Conservation (phyloP, 2,329 filamentous ascomycete species). For the Fusarium irregulare region DNA sequence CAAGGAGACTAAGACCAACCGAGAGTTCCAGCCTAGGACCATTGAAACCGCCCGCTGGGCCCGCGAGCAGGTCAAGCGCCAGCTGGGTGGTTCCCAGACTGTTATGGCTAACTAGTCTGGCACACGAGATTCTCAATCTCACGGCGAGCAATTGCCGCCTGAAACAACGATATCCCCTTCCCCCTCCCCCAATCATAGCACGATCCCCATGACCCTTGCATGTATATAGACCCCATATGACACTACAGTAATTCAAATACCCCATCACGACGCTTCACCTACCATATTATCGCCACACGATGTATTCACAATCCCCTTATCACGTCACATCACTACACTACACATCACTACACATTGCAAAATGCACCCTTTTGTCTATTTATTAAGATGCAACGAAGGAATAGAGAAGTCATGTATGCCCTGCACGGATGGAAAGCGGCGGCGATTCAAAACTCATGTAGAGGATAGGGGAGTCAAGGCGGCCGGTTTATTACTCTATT, state of each 20-base stretch:
- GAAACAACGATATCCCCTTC: conserved; percentile 26
- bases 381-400: conserved; percentile 50
- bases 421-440: conserved; percentile 50
- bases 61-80: conserved; percentile 95
- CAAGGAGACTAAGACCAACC: conserved; percentile 89
- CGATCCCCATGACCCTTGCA: conserved; percentile 54
- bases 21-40: conserved; percentile 85
- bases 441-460: conserved; percentile 57
- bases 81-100: conserved; percentile 67
- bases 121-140: not conserved
- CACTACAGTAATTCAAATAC: conserved; percentile 56
- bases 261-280: conserved; percentile 51
- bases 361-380: conserved; percentile 44
- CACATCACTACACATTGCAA: conserved; percentile 40
- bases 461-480: conserved; percentile 55
- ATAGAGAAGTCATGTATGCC: conserved; percentile 59
- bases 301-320: conserved; percentile 39
- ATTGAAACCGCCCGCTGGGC: conserved; percentile 97
- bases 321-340: conserved; percentile 18
- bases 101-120: conserved; percentile 62
- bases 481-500: conserved; percentile 44
- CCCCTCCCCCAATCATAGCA: conserved; percentile 47
- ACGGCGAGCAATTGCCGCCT: conserved; percentile 13
- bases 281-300: conserved; percentile 42
- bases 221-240: conserved; percentile 54